Evolutionary conservation across 2,329 filamentous ascomycete genomes (phyloP), one percentile per base, ranked within the genome.

Genomic region (Penicillium sp.): DNA sequence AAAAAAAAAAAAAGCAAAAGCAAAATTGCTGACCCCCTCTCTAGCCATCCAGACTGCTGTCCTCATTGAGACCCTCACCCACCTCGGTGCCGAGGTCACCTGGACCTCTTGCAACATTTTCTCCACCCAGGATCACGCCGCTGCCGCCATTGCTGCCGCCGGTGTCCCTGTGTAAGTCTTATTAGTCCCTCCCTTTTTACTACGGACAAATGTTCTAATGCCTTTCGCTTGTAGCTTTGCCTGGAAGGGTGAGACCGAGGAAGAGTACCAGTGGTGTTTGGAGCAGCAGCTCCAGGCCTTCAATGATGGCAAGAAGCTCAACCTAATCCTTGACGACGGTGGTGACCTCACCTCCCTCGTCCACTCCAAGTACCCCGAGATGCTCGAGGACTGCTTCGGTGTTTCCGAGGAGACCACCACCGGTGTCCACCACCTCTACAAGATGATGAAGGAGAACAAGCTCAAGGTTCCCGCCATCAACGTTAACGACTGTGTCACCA

Each of bases 41-140:
- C 9, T 45, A 86, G 84, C 94, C 76, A 97, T 99, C 81, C 94
- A 99, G 84, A 99, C 94, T 64, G 94, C 94, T 69, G 94, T 99
- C 74, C 88, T 99, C 72, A 99, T 99, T 79, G 94, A 99, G 87
- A 99, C 94, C 65, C 87, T 99, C 74, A 89, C 84, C 71, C 82
- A 88, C 67, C 91, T 99, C 71, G 94, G 94, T 81, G 94, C 94
- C 71, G 94, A 97, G 85, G 89, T 97, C 70, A 99, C 94, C 75
- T 97, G 94, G 94, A 89, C 93, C 59, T 94, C 89, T 69, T 99
- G 94, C 89, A 97, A 99, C 86, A 97, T 99, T 80, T 99, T 97
- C 88, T 94, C 89, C 76, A 97, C 93, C 69, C 93, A 97, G 80
- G 94, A 97, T 81, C 93, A 97, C 81, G 94, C 94, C 70, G 94